Evolutionary conservation across 164 flowering plant genomes (phyloP), one percentile per base, ranked within the genome.

Genomic region (Taxillus chinensis): DNA sequence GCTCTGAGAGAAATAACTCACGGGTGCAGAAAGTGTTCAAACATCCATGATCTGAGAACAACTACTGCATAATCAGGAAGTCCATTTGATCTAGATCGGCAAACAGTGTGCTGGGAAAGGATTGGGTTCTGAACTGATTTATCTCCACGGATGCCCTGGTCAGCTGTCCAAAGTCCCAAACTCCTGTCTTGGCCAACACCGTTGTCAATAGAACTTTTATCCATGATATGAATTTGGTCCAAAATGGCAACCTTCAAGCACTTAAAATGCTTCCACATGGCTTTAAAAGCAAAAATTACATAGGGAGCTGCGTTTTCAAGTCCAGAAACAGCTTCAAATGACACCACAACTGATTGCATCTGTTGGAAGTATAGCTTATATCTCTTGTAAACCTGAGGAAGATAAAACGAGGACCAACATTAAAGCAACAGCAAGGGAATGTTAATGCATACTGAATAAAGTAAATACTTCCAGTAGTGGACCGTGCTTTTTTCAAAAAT

Each of bases 11-110:
- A 11, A 39, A 11, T 2, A 57, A 63, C 79, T 66, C 14, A 75
- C 76, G 75, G 79, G 55, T 75, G 75, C 37, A 75, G 65, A 48
- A 75, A 75, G 61, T 75, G 73, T 45, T 75, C 74, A 37, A 72
- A 75, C 16, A 75, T 52, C 76, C 79, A 75, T 3, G 68, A 15
- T 55, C 62, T 66, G 11, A 75, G 73, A 61, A 72, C 69, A 55
- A 67, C 45, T 1, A 75, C 75, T 6, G 79, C 75, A 40, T 42
- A 66, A 42, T 68, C 75, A 3, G 79, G 79, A 15, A 75, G 71
- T 15, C 76, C 79, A 45, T 75, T 61, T 43, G 72, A 75, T 43
- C 46, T 43, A 13, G 76, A 59, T 60, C 74, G 62, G 71, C 76
- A 72, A 15, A 63, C 49, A 53, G 62, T 66, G 10, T 62, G 66